A percentile compares a stretch with the other conserved stretches of the same genome.
phyloP scores from a whole-genome alignment of 2,329 filamentous ascomycete species.

The Cercospora citrullina region DNA sequence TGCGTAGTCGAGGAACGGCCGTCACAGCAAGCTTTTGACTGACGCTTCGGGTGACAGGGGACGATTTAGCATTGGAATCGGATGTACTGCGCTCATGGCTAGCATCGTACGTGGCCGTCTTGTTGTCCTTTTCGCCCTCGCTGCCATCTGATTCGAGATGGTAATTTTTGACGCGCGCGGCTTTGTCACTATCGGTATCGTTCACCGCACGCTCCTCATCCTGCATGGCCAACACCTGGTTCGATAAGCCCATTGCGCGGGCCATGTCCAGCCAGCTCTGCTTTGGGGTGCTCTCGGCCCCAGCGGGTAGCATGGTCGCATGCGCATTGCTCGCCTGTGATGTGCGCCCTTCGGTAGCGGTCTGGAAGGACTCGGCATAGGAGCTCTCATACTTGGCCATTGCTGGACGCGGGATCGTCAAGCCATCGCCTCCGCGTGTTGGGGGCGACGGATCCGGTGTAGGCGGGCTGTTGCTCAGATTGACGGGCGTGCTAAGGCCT shows the following conservation, averaged over 20 bases:
- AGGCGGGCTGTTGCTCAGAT: constrained; percentile 39
- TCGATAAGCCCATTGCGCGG: constrained; percentile 14
- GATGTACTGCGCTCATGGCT: constrained; percentile 16
- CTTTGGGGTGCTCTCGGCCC: constrained; percentile 10
- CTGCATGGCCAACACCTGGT: constrained; percentile 11
- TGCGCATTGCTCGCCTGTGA: constrained; percentile 37
- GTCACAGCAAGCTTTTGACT: constrained; percentile 21
- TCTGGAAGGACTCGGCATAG: constrained; percentile 50
- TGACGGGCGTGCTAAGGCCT: constrained; percentile 44
- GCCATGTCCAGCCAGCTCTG: constrained; percentile 19
- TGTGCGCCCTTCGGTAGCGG: constrained; percentile 46
- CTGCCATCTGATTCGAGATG: constrained; percentile 27
- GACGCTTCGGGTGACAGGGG: constrained; percentile 15
- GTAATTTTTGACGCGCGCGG: constrained; percentile 23
- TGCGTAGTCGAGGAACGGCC: constrained; percentile 22
- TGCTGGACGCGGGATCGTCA: constrained; percentile 26
- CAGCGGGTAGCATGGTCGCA: constrained; percentile 24
- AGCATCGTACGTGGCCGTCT: constrained; percentile 9
- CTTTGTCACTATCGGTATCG: constrained; percentile 18
- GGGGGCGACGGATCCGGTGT: constrained; percentile 42
- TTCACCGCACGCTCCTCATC: constrained; percentile 7
- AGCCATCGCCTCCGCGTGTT: constrained; percentile 17
- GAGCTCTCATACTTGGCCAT: constrained; percentile 40
- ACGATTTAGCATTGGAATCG: constrained; percentile 12
- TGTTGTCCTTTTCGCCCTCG: constrained; percentile 20